Evolutionary conservation across 768 basidiomycete genomes (phyloP).

Genomic region (Imleria badia): DNA sequence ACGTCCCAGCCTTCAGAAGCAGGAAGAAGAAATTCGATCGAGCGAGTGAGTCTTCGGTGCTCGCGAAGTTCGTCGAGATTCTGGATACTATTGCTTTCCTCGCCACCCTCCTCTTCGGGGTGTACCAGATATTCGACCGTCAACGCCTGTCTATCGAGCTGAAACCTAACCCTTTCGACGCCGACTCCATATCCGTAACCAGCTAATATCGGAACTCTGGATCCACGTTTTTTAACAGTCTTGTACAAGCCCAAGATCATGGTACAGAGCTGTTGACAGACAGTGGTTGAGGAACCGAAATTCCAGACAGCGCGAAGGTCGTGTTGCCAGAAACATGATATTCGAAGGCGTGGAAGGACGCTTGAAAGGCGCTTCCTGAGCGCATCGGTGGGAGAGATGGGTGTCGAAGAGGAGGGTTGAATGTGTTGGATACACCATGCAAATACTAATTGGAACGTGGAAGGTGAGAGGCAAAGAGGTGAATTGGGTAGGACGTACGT

Average conservation of each 20-base stretch:
- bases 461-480: slow-evolving; percentile 3
- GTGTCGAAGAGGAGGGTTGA: slow-evolving; percentile 36
- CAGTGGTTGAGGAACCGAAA: slow-evolving; percentile 59
- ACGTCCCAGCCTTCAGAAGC: slow-evolving; percentile 83
- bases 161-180: slow-evolving; percentile 76
- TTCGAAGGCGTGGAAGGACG: slow-evolving; percentile 50
- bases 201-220: slow-evolving; percentile 68
- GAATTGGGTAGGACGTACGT: slow-evolving; percentile 42
- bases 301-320: slow-evolving; percentile 88
- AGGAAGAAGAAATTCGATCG: slow-evolving; percentile 81
- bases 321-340: slow-evolving; percentile 96
- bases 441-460: slow-evolving; percentile 53
- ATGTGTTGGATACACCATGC: slow-evolving; percentile 91
- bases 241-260: slow-evolving; percentile 82
- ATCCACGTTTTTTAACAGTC: slow-evolving; percentile 73
- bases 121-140: slow-evolving; percentile 83
- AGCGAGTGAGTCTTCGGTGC: slow-evolving; percentile 65
- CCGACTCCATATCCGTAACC: slow-evolving; percentile 83
- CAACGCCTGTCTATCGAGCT: slow-evolving; percentile 79
- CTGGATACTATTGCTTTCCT: slow-evolving; percentile 27
- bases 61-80: slow-evolving; percentile 72
- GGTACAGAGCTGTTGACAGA: slow-evolving; percentile 81
- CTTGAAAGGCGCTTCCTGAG: slow-evolving; percentile 30
- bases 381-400: slow-evolving; percentile 36
- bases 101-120: slow-evolving; percentile 49